Evolutionary conservation across 2,329 filamentous ascomycete species (phyloP).

Genomic region (Penicillium fuscoglaucum): DNA sequence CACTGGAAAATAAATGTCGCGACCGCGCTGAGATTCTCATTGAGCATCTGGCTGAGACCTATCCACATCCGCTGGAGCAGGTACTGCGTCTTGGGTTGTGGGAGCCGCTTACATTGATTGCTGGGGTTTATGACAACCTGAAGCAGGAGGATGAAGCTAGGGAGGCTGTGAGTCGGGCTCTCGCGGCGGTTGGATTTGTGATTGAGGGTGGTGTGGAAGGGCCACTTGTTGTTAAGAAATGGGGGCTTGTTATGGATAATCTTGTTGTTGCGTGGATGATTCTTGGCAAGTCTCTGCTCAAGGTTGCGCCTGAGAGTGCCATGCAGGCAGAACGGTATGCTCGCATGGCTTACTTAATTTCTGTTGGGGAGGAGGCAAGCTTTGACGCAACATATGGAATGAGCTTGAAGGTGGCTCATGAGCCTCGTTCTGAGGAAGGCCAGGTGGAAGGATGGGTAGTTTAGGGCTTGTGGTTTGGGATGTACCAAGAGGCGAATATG

Average conservation of each 20-base stretch:
- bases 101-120: neutral
- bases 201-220: neutral
- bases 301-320: constrained; percentile 19
- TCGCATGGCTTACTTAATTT: constrained; percentile 33
- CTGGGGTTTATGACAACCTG: neutral
- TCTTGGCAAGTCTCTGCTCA: constrained; percentile 27
- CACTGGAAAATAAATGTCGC: neutral
- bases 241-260: constrained; percentile 32
- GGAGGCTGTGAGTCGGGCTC: neutral
- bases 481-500: neutral
- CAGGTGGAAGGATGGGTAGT: neutral
- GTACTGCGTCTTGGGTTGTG: neutral
- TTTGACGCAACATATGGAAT: constrained; percentile 27
- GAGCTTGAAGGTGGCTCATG: neutral
- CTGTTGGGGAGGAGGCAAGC: constrained; percentile 37
- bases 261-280: constrained; percentile 33
- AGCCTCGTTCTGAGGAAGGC: neutral
- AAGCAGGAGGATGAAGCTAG: neutral
- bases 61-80: neutral
- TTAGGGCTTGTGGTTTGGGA: neutral
- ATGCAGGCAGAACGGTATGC: constrained; percentile 33
- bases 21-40: neutral
- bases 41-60: neutral
- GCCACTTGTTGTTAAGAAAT: constrained; percentile 19
- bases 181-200: constrained; percentile 2